Evolutionary conservation across 345 rosid genomes (phyloP).

Genomic region (Camelina laxa): DNA sequence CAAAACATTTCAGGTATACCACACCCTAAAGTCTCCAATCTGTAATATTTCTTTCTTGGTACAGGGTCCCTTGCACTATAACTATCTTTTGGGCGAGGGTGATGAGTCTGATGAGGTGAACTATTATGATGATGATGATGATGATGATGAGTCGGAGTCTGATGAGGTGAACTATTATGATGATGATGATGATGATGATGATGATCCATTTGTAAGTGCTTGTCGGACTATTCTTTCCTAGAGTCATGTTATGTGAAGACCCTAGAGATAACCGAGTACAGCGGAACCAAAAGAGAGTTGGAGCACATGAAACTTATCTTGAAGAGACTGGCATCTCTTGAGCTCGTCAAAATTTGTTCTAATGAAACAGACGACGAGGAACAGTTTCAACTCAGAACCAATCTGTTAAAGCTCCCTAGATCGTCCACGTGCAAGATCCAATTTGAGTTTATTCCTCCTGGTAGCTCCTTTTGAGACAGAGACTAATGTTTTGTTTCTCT

Average conservation of each 20-base stretch:
- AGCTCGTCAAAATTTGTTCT: neutral
- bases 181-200: neutral
- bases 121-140: neutral
- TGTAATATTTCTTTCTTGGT: neutral
- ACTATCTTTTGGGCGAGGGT: neutral
- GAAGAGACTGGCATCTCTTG: neutral
- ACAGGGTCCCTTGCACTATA: conserved; percentile 4
- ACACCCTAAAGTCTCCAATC: neutral
- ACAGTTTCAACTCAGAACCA: neutral
- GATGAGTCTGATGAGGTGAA: neutral
- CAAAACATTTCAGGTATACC: neutral
- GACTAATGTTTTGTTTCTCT: neutral
- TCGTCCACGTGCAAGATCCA: neutral
- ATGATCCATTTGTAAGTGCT: neutral
- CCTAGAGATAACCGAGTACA: neutral
- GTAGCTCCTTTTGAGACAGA: neutral
- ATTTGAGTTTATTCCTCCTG: neutral
- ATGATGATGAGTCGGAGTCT: neutral
- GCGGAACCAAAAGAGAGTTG: neutral
- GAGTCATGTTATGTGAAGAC: neutral
- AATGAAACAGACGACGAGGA: neutral
- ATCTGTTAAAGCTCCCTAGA: too few relatives aligned
- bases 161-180: neutral
- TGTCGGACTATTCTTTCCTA: neutral
- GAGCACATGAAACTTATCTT: neutral